These are phyloP conservation scores for Iris pallida DNA, from an alignment of 116 monocot species.

Conservation along the genomic window DNA sequence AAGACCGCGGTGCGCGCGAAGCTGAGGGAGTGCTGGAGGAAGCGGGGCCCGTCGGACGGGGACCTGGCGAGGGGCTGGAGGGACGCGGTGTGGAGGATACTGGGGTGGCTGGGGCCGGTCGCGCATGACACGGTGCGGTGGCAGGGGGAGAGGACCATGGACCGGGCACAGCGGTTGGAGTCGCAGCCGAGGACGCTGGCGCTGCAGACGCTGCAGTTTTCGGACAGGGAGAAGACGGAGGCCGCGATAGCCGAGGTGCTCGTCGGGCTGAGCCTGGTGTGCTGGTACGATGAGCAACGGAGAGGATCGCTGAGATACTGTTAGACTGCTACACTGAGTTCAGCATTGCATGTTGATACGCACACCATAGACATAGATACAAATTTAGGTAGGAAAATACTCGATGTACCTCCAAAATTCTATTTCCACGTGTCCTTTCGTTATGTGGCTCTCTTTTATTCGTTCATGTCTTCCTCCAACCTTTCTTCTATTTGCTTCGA, in stretches of 20 bases:
- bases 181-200: conserved; percentile 33
- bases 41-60: conserved; percentile 23
- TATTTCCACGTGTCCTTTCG: too few relatives aligned
- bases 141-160: conserved; percentile 67
- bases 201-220: conserved; percentile 64
- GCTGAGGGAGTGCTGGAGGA: conserved; percentile 40
- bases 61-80: conserved; percentile 61
- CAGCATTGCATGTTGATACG: too few relatives aligned
- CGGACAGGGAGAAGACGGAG: conserved; percentile 67
- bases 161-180: conserved; percentile 38
- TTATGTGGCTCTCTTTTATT: too few relatives aligned
- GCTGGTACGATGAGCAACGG: conserved; percentile 32
- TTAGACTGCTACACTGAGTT: too few relatives aligned
- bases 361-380: too few relatives aligned
- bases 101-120: conserved; percentile 74
- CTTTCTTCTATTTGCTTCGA: too few relatives aligned
- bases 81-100: conserved; percentile 50
- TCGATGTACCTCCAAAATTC: too few relatives aligned
- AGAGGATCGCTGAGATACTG: neutral
- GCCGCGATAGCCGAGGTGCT: conserved; percentile 72
- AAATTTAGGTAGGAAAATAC: too few relatives aligned
- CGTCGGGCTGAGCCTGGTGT: conserved; percentile 66
- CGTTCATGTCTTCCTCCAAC: too few relatives aligned
- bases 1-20: conserved; percentile 37
- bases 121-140: conserved; percentile 65